Conservation (phyloP, 2,329 filamentous ascomycete genomes). For the Exophiala sp. region DNA sequence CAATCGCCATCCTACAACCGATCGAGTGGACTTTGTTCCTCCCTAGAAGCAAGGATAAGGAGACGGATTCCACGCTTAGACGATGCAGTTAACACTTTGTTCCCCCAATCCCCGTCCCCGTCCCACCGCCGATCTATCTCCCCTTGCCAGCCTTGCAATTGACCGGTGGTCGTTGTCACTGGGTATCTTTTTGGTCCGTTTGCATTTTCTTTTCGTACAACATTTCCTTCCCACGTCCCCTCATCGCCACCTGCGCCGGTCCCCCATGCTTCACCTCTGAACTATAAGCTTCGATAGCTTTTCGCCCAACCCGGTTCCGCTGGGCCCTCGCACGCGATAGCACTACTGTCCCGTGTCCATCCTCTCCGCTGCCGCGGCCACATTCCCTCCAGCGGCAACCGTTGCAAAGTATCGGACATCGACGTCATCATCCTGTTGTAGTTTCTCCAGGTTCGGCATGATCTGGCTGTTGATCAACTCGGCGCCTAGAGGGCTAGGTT, state of each 20-base stretch:
- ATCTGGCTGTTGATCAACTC: conserved; percentile 81
- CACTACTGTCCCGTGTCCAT: conserved; percentile 29
- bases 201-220: background rate
- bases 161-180: background rate
- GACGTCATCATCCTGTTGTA: conserved; percentile 95
- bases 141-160: background rate
- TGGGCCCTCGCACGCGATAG: background rate
- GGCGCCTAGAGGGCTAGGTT: conserved; percentile 64
- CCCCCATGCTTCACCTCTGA: background rate
- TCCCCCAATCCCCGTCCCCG: no score
- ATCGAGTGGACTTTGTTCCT: no score
- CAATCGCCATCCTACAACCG: no score
- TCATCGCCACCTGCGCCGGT: background rate
- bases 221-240: background rate
- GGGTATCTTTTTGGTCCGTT: background rate
- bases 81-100: no score
- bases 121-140: no score
- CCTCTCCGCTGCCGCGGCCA: conserved; percentile 42
- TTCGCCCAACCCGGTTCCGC: background rate
- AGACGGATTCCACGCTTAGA: no score
- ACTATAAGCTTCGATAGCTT: background rate
- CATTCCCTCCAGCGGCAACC: conserved; percentile 62
- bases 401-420: conserved; percentile 95
- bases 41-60: no score
- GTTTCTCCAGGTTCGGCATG: conserved; percentile 83